phyloP scores from a whole-genome alignment of 768 basidiomycete genomes.

The Mycena kentingensis region DNA sequence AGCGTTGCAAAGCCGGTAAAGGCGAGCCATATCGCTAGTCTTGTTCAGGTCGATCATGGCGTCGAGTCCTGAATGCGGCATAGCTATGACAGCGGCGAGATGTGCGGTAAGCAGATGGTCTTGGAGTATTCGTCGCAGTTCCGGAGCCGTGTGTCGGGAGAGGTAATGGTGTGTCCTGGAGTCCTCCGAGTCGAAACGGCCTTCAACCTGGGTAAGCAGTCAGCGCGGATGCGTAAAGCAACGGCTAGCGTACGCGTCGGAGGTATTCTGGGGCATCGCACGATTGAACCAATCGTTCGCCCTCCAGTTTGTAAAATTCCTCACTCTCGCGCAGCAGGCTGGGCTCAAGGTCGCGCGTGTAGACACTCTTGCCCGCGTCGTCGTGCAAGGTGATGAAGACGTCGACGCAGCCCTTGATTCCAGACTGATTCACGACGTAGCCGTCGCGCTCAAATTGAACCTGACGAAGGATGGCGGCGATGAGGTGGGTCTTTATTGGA shows the following conservation, averaged over 20 bases:
- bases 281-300: constrained; percentile 62
- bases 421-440: constrained; percentile 86
- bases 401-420: constrained; percentile 86
- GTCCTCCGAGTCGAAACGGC: constrained; percentile 79
- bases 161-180: constrained; percentile 86
- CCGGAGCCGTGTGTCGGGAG: constrained; percentile 66
- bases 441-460: constrained; percentile 92
- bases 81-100: constrained; percentile 69
- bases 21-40: constrained; percentile 69
- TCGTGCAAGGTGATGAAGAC: constrained; percentile 72
- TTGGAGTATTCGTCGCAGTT: constrained; percentile 76
- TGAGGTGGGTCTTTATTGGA: constrained; percentile 82
- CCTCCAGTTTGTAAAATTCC: constrained; percentile 78
- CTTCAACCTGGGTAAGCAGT: constrained; percentile 62
- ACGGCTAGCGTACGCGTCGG: constrained; percentile 55
- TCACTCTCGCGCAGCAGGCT: constrained; percentile 76
- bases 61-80: constrained; percentile 84
- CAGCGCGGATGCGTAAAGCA: not conserved
- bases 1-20: constrained; percentile 74
- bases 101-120: constrained; percentile 77
- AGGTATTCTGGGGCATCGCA: constrained; percentile 86
- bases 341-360: constrained; percentile 84
- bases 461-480: constrained; percentile 80
- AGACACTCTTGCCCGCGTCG: constrained; percentile 60
- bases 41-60: constrained; percentile 84